Percentiles rank a stretch among this genome's conserved stretches.
Evolutionary conservation across 2,329 filamentous ascomycete species (phyloP).

Genomic region (Scedosporium apiospermum): DNA sequence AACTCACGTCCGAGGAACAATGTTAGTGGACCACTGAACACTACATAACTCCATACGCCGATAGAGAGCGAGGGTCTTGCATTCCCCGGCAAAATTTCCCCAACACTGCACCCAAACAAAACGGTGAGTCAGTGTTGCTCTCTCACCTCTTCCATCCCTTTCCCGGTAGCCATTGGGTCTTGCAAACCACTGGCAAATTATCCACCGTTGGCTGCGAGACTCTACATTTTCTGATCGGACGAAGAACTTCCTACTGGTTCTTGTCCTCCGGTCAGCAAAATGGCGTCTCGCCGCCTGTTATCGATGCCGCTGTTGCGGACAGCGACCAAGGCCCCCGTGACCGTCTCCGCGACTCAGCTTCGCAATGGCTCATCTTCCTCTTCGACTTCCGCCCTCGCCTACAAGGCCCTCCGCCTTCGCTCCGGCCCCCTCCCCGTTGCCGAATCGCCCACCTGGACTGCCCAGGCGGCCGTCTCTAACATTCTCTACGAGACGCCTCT

Average conservation of each 20-base stretch:
- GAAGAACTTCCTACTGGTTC: background rate
- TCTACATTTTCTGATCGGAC: constrained; percentile 4
- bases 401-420: constrained; percentile 92
- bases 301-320: constrained; percentile 27
- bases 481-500: constrained; percentile 97
- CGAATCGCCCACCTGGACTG: constrained; percentile 71
- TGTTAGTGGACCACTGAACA: background rate
- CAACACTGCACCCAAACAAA: constrained; percentile 1
- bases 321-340: constrained; percentile 14
- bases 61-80: background rate
- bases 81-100: constrained; percentile 3
- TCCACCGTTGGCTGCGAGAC: background rate
- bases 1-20: background rate
- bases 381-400: constrained; percentile 88
- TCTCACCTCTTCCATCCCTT: background rate
- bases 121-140: constrained; percentile 5
- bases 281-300: constrained; percentile 36
- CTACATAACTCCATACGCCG: background rate
- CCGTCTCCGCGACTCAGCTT: constrained; percentile 14
- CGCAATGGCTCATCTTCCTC: constrained; percentile 2
- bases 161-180: constrained; percentile 3
- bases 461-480: constrained; percentile 89
- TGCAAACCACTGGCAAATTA: background rate
- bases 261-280: constrained; percentile 17
- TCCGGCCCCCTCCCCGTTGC: constrained; percentile 76